Conservation (phyloP, 2,329 filamentous ascomycete species). For the Podosphaera aphanis region DNA sequence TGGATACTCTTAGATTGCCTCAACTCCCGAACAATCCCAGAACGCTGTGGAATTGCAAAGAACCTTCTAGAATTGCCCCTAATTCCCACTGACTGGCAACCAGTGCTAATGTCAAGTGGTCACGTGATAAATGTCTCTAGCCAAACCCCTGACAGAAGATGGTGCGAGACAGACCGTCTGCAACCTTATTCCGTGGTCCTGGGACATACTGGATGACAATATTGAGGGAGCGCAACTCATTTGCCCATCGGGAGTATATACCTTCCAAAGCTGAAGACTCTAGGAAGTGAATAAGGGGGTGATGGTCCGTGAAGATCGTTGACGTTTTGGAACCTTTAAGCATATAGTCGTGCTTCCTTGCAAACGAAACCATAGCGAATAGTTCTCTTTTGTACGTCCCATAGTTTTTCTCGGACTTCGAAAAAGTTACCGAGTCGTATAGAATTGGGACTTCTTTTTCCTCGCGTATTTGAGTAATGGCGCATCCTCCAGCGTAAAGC, state of each 20-base stretch:
- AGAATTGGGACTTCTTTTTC: background rate
- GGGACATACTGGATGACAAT: background rate
- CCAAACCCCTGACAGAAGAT: no score
- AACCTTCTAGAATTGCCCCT: no score
- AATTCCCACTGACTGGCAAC: no score
- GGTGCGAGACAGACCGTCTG: background rate
- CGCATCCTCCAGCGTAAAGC: background rate
- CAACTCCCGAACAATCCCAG: no score
- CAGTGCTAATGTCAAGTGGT: no score
- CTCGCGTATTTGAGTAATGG: background rate
- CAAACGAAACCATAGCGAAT: background rate
- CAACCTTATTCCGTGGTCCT: background rate
- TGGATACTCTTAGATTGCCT: no score
- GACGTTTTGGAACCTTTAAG: background rate
- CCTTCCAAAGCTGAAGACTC: background rate
- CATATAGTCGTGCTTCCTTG: background rate
- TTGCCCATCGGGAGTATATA: background rate
- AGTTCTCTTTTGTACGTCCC: no score
- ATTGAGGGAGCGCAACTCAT: background rate
- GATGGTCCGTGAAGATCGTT: conserved; percentile 1
- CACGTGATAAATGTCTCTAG: no score
- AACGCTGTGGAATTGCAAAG: no score
- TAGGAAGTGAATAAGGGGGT: background rate
- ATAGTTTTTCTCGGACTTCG: background rate
- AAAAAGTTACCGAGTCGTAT: background rate